Base-by-base conservation (phyloP, 2,329 filamentous ascomycete species). In the Curvularia spicifera region DNA sequence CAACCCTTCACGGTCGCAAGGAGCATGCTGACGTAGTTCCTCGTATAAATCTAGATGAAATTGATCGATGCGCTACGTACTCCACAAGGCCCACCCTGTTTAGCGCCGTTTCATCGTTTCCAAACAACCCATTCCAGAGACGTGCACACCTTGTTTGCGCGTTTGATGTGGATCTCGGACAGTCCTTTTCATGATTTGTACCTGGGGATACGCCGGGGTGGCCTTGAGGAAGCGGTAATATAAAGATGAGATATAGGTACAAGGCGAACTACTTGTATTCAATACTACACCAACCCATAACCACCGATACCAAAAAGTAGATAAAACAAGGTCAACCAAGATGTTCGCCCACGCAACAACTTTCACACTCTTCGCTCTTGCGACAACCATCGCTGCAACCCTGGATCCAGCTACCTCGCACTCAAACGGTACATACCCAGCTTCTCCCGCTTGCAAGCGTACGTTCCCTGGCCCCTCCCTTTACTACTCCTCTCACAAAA, bases 341-440 rank as follows among this genome's bases (percentile, higher is more conserved):
- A 60, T 60, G 57, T 42, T 53, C 40, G 24, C 35, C 24, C 43
- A 45, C 3, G 45, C 31, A 24, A 47, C 57, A 2, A 24, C 60
- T 44, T 22, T 68, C 29, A 49, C 56, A 13, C 15, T 64, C 26
- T 53, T 65, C 33, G 52, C 57, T 29, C 53, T 68, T 35, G 59
- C 45, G 12, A 51, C 59, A 24, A 53, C 59, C 44, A 64, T 69
- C 28, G 69, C 65, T 24, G 75, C 76, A 29, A 78, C 76, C 8
- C 73, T 78, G 45, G 64, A 72, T 56, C 76, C 76, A 12, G 73
- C 73, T 18, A 68, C 57, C 37, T 76, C 74, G 20, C 78, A 79
- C 67, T 76, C 75, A 29, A 76, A 77, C 51, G 69, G 66, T 62
- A 69, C 71, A 56, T 70, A 65, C 57, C 76, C 73, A 33, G 63